Base-by-base conservation (phyloP, 805 yeast genomes). In the Candida oleophila region DNA sequence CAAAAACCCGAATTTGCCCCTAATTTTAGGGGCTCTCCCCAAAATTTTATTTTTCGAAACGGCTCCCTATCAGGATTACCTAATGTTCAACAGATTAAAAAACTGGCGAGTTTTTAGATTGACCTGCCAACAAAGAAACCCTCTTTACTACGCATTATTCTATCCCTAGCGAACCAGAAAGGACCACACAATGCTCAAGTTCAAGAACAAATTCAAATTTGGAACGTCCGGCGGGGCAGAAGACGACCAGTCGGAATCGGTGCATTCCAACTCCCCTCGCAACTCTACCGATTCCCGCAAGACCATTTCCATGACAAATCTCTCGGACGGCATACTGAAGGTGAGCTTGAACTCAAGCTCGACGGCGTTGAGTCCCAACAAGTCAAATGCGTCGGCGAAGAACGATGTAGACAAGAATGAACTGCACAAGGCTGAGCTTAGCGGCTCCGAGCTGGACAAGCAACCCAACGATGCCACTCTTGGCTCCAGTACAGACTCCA, bases 131-230 rank as follows among this genome's bases (percentile, higher is more conserved):
- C 37, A 34, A 34, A 34, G 12, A 9, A 9, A n/a, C 39, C 39
- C 9, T n/a, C 16, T 36, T 9, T n/a, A 12, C 20, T n/a, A 12
- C 12, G 39, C 20, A 16, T n/a, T n/a, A 36, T 36, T 16, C 11
- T 11, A 36, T n/a, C 19, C 7, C 41, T 21, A 19, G 16, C 41
- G 12, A 38, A 7, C 22, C 7, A 22, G 7, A 20, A 8, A 7
- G 9, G 39, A 9, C 16, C 14, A 16, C 7, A 22, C 8, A n/a
- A 64, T 64, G 68, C 60, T 64, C 44, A 64, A 62, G 48, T 59
- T 64, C 54, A 64, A 62, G 43, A 63, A 63, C 49, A 64, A 64
- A 47, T 61, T 64, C 52, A 62, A 58, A 48, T 61, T 63, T 49
- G 53, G 60, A 44, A 43, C 58, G 4, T 44, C 53, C 14, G 32